Percentiles rank a stretch among this genome's conserved stretches.
These are phyloP conservation scores for Fonsecaea monophora DNA, from an alignment of 2,329 filamentous ascomycete species.

Conservation along the genomic window DNA sequence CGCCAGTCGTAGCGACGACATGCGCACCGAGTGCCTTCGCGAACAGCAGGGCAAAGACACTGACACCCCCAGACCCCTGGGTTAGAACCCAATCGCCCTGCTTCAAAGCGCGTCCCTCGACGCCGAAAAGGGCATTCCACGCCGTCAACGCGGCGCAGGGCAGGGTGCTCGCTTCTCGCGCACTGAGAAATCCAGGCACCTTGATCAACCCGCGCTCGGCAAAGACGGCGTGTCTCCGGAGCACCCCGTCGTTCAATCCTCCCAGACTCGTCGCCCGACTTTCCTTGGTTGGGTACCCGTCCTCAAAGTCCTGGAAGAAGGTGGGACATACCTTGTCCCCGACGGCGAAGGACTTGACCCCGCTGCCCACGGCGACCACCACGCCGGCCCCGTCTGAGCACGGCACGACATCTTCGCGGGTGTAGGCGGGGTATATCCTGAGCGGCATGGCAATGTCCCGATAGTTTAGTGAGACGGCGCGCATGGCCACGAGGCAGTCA, in stretches of 20 bases:
- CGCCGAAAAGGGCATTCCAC: constrained; percentile 70
- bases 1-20: constrained; percentile 66
- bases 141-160: constrained; percentile 68
- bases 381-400: constrained; percentile 55
- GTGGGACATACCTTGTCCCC: constrained; percentile 65
- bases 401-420: constrained; percentile 46
- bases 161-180: constrained; percentile 63
- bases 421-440: constrained; percentile 32
- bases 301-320: constrained; percentile 65
- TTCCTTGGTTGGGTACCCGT: constrained; percentile 31
- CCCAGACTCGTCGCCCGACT: constrained; percentile 66
- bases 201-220: constrained; percentile 71
- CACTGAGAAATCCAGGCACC: constrained; percentile 63
- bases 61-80: constrained; percentile 67
- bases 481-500: constrained; percentile 63
- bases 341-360: constrained; percentile 63
- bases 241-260: constrained; percentile 69
- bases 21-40: constrained; percentile 51
- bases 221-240: constrained; percentile 72
- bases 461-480: constrained; percentile 58
- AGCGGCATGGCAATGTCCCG: constrained; percentile 56
- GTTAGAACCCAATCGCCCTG: constrained; percentile 64
- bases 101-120: constrained; percentile 55
- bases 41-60: constrained; percentile 48
- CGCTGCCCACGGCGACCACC: constrained; percentile 59